phyloP scores from a whole-genome alignment of 129 eudicot species.

The Lonicera japonica region DNA sequence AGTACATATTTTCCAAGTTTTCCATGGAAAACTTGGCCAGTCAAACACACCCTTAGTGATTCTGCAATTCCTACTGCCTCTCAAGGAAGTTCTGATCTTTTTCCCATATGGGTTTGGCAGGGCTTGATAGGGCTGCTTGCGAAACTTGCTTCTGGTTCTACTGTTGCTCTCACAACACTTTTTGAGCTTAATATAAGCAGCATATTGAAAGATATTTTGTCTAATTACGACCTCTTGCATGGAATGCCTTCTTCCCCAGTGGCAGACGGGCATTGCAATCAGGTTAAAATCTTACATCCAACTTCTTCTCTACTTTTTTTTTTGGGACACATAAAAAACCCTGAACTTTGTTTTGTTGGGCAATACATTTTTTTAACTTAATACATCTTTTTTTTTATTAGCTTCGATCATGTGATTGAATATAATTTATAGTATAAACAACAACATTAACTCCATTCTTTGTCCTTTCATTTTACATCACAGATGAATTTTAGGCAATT shows the following conservation, averaged over 20 bases:
- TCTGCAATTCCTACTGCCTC: background rate
- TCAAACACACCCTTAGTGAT: background rate
- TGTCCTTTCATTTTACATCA: no score
- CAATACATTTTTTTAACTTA: no score
- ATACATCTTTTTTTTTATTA: no score
- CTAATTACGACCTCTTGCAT: constrained; percentile 49
- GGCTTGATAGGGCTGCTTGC: constrained; percentile 79
- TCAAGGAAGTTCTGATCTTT: background rate
- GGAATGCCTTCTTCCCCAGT: constrained; percentile 51
- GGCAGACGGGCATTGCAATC: constrained; percentile 54
- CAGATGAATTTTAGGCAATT: no score
- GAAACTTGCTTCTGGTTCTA: constrained; percentile 80
- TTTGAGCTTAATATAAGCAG: constrained; percentile 73
- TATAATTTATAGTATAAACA: no score
- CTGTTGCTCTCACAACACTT: constrained; percentile 59
- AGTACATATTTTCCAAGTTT: background rate
- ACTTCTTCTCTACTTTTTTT: background rate
- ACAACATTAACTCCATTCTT: no score
- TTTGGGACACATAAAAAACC: no score
- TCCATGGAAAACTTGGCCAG: background rate
- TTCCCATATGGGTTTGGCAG: constrained; percentile 28
- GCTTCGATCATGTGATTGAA: background rate
- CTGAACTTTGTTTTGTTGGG: background rate
- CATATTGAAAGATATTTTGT: constrained; percentile 58
- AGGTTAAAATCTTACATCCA: constrained; percentile 27